Evolutionary conservation across 106 monocot species (phyloP).

Genomic region (Dendrobium nobile): DNA sequence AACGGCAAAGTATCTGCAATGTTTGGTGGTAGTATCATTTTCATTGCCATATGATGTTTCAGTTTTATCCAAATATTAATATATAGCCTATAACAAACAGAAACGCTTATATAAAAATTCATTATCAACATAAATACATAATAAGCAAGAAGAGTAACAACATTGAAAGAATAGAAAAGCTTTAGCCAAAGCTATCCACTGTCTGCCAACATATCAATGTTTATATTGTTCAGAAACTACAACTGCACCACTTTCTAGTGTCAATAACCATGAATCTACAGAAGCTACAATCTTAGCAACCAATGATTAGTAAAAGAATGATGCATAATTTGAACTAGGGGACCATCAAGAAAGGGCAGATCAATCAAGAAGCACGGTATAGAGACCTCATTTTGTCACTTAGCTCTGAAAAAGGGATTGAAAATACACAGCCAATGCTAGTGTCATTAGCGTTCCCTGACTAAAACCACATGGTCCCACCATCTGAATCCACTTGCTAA

Average conservation of each 20-base stretch:
- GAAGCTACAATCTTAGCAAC: neutral
- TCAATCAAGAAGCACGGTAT: neutral
- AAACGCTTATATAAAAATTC: neutral
- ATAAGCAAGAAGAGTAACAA: neutral
- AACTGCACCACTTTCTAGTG: neutral
- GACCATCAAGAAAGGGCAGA: neutral
- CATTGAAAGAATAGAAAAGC: neutral
- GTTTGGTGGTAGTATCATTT: neutral
- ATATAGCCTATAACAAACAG: neutral
- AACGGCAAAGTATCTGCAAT: slow-evolving; percentile 92
- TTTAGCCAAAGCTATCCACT: neutral
- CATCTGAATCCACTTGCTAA: neutral
- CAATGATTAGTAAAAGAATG: neutral
- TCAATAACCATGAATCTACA: neutral
- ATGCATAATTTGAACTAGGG: neutral
- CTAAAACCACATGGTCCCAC: neutral
- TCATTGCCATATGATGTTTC: neutral
- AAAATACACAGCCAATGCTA: neutral
- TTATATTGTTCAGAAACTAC: neutral
- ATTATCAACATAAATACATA: neutral
- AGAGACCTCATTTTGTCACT: neutral
- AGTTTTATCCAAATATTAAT: neutral
- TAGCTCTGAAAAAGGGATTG: neutral
- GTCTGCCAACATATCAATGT: neutral
- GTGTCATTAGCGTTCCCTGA: neutral